phyloP scores from a whole-genome alignment of 192 early-diverging fungal genomes.

The Rhizoclosmatium globosum region DNA sequence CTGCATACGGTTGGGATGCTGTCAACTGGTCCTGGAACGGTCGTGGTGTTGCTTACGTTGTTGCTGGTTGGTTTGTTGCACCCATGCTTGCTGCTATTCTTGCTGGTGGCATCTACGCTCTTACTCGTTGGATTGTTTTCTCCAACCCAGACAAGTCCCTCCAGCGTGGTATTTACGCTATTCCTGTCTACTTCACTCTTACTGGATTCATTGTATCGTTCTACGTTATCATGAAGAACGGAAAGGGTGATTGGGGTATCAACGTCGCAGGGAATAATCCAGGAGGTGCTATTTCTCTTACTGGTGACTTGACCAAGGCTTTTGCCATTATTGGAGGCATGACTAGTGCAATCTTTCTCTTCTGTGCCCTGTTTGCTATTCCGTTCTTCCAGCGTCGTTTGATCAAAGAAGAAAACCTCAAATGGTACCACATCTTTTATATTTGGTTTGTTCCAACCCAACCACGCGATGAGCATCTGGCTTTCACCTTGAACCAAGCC shows the following conservation, averaged over 20 bases:
- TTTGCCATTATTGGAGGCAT: slow-evolving; percentile 57
- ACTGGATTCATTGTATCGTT: slow-evolving; percentile 69
- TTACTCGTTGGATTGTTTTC: too few species aligned
- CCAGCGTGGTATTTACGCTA: too few species aligned
- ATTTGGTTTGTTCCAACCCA: slow-evolving; percentile 64
- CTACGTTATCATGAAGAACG: slow-evolving; percentile 77
- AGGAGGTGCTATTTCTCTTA: slow-evolving; percentile 4
- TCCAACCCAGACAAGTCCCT: too few species aligned
- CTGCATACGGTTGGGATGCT: too few species aligned
- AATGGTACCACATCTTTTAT: slow-evolving; percentile 77
- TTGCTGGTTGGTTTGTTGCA: too few species aligned
- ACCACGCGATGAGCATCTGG: slow-evolving; percentile 39
- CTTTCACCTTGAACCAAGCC: not conserved
- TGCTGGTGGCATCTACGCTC: too few species aligned
- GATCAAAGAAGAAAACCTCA: too few species aligned
- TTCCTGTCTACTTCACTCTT: too few species aligned
- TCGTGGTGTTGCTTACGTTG: too few species aligned
- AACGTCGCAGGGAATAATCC: slow-evolving; percentile 6
- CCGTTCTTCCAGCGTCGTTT: slow-evolving; percentile 65
- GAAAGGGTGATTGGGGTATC: slow-evolving; percentile 59
- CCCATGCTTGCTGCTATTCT: too few species aligned
- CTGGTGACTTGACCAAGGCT: slow-evolving; percentile 50
- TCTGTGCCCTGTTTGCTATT: slow-evolving; percentile 67
- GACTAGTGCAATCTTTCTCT: slow-evolving; percentile 69
- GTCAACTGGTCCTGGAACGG: too few species aligned